A percentile compares a stretch with the other conserved stretches of the same genome.
Evolutionary conservation across 495 filamentous ascomycete species (phyloP).

Genomic region (Bryoglossum gracile): DNA sequence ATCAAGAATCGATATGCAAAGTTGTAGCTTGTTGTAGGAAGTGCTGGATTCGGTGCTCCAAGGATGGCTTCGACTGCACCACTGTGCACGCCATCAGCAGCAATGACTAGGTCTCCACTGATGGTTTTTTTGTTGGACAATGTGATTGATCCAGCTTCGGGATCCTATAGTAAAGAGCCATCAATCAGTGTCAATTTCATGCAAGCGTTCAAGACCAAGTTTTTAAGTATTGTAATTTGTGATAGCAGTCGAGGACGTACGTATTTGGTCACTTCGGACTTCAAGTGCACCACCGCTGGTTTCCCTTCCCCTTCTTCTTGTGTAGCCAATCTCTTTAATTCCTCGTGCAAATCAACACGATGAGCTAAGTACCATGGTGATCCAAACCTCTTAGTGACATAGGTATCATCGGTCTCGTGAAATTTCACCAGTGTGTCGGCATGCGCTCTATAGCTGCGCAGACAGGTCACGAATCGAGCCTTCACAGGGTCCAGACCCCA

Average conservation of each 20-base stretch:
- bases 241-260: conserved; percentile 20
- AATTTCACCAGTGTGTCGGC: conserved; percentile 26
- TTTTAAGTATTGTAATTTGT: conserved; percentile 6
- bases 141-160: conserved; percentile 32
- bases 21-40: conserved; percentile 24
- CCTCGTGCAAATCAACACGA: conserved; percentile 45
- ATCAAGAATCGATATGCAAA: conserved; percentile 44
- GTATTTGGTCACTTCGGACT: conserved; percentile 24
- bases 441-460: conserved; percentile 26
- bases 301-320: conserved; percentile 28
- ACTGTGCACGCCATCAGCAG: conserved; percentile 36
- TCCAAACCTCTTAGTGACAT: conserved; percentile 26
- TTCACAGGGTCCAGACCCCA: conserved; percentile 40
- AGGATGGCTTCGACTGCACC: conserved; percentile 27
- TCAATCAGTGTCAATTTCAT: too few relatives aligned
- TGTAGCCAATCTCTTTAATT: conserved; percentile 35
- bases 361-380: conserved; percentile 34
- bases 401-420: conserved; percentile 24
- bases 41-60: conserved; percentile 17
- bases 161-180: conserved; percentile 29
- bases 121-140: conserved; percentile 33
- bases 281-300: conserved; percentile 31
- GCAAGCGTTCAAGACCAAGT: too few relatives aligned
- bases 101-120: conserved; percentile 32
- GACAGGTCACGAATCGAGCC: conserved; percentile 26